Percentiles rank a stretch among this genome's conserved stretches.
Conservation (phyloP, 306 rosid species). For the Trichosanthes truncata region DNA sequence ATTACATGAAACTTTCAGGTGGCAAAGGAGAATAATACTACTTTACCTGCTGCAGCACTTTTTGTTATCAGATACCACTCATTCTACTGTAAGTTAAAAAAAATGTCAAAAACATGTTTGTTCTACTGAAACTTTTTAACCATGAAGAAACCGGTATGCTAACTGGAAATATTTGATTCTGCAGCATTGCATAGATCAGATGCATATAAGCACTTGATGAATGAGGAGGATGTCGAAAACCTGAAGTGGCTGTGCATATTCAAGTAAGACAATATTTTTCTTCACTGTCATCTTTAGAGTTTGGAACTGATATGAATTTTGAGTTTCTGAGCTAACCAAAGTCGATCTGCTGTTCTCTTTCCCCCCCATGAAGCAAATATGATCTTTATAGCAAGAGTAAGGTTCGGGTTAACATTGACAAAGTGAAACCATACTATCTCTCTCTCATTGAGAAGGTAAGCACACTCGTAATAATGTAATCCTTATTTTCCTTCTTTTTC, state of each 20-base stretch:
- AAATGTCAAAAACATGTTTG: neutral
- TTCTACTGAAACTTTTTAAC: neutral
- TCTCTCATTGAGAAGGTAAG: slow-evolving; percentile 63
- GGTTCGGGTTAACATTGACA: slow-evolving; percentile 43
- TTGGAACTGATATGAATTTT: neutral
- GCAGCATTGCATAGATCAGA: slow-evolving; percentile 62
- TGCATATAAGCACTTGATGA: slow-evolving; percentile 67
- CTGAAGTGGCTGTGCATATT: slow-evolving; percentile 68
- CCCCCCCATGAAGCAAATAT: slow-evolving; percentile 43
- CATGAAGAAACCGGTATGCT: neutral
- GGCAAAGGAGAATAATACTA: slow-evolving; percentile 52
- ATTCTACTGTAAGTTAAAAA: slow-evolving; percentile 44
- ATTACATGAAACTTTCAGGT: slow-evolving; percentile 34
- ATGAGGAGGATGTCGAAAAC: slow-evolving; percentile 61
- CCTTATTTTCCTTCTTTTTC: neutral
- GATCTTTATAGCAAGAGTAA: slow-evolving; percentile 88
- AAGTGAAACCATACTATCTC: slow-evolving; percentile 71
- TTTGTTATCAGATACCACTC: slow-evolving; percentile 84
- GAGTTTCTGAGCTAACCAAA: neutral
- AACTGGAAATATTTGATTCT: neutral
- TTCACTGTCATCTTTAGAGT: neutral
- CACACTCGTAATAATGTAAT: neutral
- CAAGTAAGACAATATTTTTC: slow-evolving; percentile 30
- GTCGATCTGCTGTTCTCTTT: neutral
- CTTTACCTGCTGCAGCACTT: slow-evolving; percentile 73